phyloP scores from a whole-genome alignment of 2,329 filamentous ascomycete species.

The Pestalotiopsis fici region DNA sequence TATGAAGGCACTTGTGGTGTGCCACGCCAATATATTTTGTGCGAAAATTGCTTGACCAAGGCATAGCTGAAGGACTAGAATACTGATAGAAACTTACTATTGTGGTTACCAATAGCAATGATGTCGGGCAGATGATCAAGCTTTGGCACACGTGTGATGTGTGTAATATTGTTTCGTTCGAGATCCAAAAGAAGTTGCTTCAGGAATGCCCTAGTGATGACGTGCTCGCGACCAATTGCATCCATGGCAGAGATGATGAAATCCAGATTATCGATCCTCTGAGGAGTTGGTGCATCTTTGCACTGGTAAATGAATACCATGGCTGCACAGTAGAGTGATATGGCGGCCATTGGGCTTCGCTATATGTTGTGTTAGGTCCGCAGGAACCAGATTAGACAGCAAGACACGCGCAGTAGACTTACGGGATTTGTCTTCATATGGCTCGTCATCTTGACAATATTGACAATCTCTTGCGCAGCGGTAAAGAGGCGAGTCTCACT shows the following conservation, averaged over 20 bases:
- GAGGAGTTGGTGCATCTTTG: slow-evolving; percentile 57
- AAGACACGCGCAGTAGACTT: slow-evolving; percentile 34
- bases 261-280: slow-evolving; percentile 57
- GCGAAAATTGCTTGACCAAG: slow-evolving; percentile 29
- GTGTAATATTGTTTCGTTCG: slow-evolving; percentile 48
- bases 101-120: slow-evolving; percentile 20
- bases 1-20: neutral
- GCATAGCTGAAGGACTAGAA: slow-evolving; percentile 16
- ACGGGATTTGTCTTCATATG: slow-evolving; percentile 70
- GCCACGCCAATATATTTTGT: neutral
- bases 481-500: slow-evolving; percentile 75
- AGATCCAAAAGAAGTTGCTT: slow-evolving; percentile 84
- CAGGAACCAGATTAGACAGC: neutral
- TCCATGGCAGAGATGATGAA: slow-evolving; percentile 81
- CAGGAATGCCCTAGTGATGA: slow-evolving; percentile 81
- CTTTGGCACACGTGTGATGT: slow-evolving; percentile 35
- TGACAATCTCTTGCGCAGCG: slow-evolving; percentile 81
- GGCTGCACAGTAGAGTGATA: slow-evolving; percentile 83
- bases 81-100: slow-evolving; percentile 12
- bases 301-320: slow-evolving; percentile 75
- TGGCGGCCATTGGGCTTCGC: slow-evolving; percentile 77
- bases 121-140: slow-evolving; percentile 29
- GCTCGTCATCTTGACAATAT: slow-evolving; percentile 77
- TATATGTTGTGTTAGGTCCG: neutral
- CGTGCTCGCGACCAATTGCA: slow-evolving; percentile 70